Conservation (phyloP, 768 basidiomycete genomes). For the Hemileccinum rubropunctum region DNA sequence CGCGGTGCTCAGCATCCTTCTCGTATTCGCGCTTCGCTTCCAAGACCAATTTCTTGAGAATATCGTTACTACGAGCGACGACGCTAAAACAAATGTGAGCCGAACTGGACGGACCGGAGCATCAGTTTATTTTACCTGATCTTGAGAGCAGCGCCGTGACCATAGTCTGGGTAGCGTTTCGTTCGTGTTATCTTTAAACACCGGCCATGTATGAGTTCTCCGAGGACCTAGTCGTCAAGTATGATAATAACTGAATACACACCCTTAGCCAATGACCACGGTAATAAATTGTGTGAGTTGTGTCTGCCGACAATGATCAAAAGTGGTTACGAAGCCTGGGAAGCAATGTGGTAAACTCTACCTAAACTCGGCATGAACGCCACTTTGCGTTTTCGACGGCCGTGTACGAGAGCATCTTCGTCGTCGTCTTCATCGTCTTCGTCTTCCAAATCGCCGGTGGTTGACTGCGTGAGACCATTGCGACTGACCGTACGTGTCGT, state of each 20-base stretch:
- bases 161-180: conserved; percentile 72
- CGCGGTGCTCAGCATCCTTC: conserved; percentile 87
- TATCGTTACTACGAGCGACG: conserved; percentile 84
- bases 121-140: conserved; percentile 54
- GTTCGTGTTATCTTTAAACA: conserved; percentile 69
- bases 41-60: conserved; percentile 81
- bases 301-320: conserved; percentile 48
- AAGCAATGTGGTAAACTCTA: conserved; percentile 34
- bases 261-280: conserved; percentile 86
- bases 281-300: conserved; percentile 88
- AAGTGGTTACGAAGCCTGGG: conserved; percentile 8
- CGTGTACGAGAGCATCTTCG: conserved; percentile 57
- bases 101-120: conserved; percentile 15
- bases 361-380: conserved; percentile 85
- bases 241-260: conserved; percentile 25
- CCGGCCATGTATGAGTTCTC: conserved; percentile 17
- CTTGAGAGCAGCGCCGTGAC: conserved; percentile 70
- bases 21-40: conserved; percentile 89
- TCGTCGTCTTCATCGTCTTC: conserved; percentile 73
- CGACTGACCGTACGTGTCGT: conserved; percentile 74
- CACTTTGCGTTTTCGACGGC: conserved; percentile 72
- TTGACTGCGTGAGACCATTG: conserved; percentile 60
- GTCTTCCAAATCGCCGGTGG: conserved; percentile 75
- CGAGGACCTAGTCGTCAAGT: conserved; percentile 14
- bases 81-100: conserved; percentile 47